Evolutionary conservation across 192 early-diverging fungal species (phyloP), one percentile per base, ranked within the genome.

Genomic region (Nowakowskiella sp.): DNA sequence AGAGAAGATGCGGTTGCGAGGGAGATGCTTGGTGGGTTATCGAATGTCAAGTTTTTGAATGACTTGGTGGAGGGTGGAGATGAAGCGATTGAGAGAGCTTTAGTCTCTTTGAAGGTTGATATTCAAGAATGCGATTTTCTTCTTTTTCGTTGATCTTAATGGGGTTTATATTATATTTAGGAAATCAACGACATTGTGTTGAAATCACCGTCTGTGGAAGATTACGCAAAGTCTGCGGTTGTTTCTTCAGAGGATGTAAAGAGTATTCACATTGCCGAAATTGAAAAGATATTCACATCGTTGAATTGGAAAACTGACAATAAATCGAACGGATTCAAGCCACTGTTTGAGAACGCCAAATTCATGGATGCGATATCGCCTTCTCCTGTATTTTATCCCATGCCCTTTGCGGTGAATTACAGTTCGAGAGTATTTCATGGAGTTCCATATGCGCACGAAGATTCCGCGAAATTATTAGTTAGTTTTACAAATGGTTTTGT

Each of bases 371-470:
- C n/a, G n/a, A n/a, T n/a, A n/a, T 10, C 10, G 36, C 36, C 36
- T 10, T 39, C 36, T 10, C 36, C 10, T 9, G 8, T n/a, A n/a
- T 91, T 91, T 67, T 88, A 85, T 59, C 80, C 87, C 5, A 64
- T 92, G 31, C 92, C 92, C 1, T 87, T 88, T 49, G 77, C 84
- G 16, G 85, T 94, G 29, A 93, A 94, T 66, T 94, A 85, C 55
- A 82, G 84, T 3, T 80, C 83, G 23, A 72, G 80, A 53, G 75
- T 77, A 2, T 81, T 85, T 19, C 73, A 79, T 26, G 83, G 85
- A 19, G 89, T 94, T 0, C 89, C 92, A 24, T 94, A 90, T 55
- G 85, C 74, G 24, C 88, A 94, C 59, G 56, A 70, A 0, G 91
- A 94, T 64, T 80, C 85, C 23, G 75, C 86, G 32, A 78, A 77